Evolutionary conservation across 73 alveolate species (phyloP).

Genomic region (Diophrys sp.): DNA sequence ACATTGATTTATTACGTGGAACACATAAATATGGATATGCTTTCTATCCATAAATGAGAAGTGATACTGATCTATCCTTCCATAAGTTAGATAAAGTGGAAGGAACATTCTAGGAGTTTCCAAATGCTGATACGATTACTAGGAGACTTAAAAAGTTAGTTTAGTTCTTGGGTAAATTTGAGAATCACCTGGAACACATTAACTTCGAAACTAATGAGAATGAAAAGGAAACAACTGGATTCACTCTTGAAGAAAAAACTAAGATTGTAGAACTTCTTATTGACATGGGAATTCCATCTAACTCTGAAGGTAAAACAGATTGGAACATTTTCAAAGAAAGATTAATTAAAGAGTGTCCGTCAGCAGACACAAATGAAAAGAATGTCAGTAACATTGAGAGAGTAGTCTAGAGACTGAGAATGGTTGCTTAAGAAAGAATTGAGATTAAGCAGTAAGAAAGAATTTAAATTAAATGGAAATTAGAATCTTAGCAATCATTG

Average conservation of each 20-base stretch:
- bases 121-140: constrained; percentile 95
- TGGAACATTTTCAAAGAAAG: constrained; percentile 59
- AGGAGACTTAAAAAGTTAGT: constrained; percentile 93
- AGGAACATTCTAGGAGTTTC: constrained; percentile 82
- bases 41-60: constrained; percentile 77
- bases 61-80: constrained; percentile 80
- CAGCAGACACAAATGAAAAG: constrained; percentile 20
- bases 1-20: constrained; percentile 94
- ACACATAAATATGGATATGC: constrained; percentile 98
- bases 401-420: constrained; percentile 67
- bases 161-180: constrained; percentile 75
- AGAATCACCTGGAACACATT: constrained; percentile 20
- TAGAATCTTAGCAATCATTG: too few relatives aligned
- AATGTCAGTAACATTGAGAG: constrained; percentile 61
- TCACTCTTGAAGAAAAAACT: constrained; percentile 85
- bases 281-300: constrained; percentile 91
- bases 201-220: constrained; percentile 73
- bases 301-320: constrained; percentile 90
- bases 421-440: constrained; percentile 54
- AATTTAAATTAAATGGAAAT: too few relatives aligned
- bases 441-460: too few relatives aligned
- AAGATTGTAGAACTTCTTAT: constrained; percentile 68
- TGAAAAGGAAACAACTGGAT: constrained; percentile 80
- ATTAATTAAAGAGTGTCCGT: constrained; percentile 3
- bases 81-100: constrained; percentile 79